Percentiles rank a stretch among this genome's conserved stretches.
These are phyloP conservation scores for Tilletia walkeri DNA, from an alignment of 1,284 basidiomycete species.

Conservation along the genomic window DNA sequence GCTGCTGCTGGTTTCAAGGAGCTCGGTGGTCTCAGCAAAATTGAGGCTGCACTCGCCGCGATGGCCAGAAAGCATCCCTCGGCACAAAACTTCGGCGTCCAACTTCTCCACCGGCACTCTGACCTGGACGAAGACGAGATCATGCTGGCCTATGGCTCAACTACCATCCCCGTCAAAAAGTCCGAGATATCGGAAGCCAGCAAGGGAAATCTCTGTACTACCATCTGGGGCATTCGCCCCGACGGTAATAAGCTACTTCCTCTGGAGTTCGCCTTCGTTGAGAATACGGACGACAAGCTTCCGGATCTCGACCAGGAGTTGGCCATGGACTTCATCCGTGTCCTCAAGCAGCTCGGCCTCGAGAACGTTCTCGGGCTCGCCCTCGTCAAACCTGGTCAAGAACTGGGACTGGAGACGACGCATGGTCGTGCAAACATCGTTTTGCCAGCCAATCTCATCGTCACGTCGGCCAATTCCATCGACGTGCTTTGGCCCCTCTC, in stretches of 20 bases:
- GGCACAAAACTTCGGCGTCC: neutral
- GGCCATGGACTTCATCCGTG: neutral
- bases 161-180: neutral
- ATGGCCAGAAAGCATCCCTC: neutral
- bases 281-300: neutral
- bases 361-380: constrained; percentile 10
- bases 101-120: constrained; percentile 7
- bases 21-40: constrained; percentile 3
- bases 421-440: constrained; percentile 11
- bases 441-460: neutral
- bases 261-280: neutral
- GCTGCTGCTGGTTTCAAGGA: neutral
- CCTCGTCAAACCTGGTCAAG: neutral
- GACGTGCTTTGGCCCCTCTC: constrained; percentile 3
- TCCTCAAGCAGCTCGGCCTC: neutral
- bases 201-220: neutral
- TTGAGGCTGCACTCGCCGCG: neutral
- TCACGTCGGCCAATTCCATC: neutral
- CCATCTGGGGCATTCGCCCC: neutral
- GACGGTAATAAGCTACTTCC: neutral
- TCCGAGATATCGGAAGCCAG: neutral
- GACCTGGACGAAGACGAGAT: neutral
- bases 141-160: neutral
- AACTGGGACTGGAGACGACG: neutral
- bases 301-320: neutral